A percentile compares a stretch with the other conserved stretches of the same genome.
phyloP scores from a whole-genome alignment of 108 stramenopile genomes.

The Pseudonitzschia delicatissima region DNA sequence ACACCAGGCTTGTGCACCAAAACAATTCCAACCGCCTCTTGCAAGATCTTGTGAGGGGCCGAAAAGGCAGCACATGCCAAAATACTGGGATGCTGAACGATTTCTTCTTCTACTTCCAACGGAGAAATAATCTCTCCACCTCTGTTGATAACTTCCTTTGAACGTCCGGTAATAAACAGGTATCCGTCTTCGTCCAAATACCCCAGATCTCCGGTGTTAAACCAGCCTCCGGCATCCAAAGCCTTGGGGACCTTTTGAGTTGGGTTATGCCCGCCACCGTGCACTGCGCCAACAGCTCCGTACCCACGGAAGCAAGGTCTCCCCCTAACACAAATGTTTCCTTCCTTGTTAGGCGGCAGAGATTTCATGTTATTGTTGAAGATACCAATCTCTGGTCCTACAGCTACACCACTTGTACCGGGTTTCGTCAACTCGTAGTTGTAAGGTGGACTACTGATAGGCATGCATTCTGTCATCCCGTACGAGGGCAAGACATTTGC shows the following conservation, averaged over 20 bases:
- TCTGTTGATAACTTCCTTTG: constrained; percentile 85
- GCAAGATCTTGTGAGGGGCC: constrained; percentile 51
- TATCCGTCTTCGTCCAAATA: constrained; percentile 68
- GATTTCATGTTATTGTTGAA: constrained; percentile 34
- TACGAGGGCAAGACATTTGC: constrained; percentile 57
- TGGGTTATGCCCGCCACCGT: constrained; percentile 2
- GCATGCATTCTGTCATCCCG: constrained; percentile 84
- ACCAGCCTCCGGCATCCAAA: constrained; percentile 50
- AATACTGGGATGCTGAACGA: constrained; percentile 47
- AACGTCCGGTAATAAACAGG: constrained; percentile 69
- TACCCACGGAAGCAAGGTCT: constrained; percentile 56
- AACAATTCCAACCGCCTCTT: constrained; percentile 68
- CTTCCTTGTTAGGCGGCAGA: constrained; percentile 38
- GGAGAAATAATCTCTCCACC: constrained; percentile 79
- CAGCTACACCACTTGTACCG: constrained; percentile 54
- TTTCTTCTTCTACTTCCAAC: constrained; percentile 73
- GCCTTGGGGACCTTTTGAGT: background rate
- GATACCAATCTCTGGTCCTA: constrained; percentile 60
- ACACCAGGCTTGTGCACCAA: constrained; percentile 39
- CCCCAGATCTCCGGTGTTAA: constrained; percentile 82
- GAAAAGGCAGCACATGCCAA: constrained; percentile 45
- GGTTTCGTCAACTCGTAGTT: constrained; percentile 52
- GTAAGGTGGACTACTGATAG: constrained; percentile 57
- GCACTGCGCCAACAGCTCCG: constrained; percentile 16
- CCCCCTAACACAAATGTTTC: constrained; percentile 53